Evolutionary conservation across 2,329 filamentous ascomycete species (phyloP).

Genomic region (Nemania abortiva): DNA sequence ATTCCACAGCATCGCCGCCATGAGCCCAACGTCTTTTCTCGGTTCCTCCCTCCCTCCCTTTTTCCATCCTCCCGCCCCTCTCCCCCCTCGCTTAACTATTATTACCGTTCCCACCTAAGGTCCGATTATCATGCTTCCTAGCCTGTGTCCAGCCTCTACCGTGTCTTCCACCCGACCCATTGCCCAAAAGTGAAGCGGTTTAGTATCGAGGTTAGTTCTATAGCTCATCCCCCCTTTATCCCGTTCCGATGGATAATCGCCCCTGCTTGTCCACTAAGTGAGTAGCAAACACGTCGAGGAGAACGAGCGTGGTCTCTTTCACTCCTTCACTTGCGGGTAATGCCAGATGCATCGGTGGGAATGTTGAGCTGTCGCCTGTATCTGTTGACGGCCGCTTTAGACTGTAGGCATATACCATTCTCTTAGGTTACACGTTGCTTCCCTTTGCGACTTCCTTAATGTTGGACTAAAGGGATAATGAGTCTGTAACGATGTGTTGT

Average conservation of each 20-base stretch:
- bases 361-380: conserved; percentile 23
- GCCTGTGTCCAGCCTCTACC: conserved; percentile 31
- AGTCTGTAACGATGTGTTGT: conserved; percentile 31
- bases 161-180: conserved; percentile 31
- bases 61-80: neutral
- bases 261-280: conserved; percentile 13
- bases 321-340: conserved; percentile 7
- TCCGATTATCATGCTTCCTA: conserved; percentile 23
- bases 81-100: conserved; percentile 27
- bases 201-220: conserved; percentile 9
- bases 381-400: conserved; percentile 28
- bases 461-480: conserved; percentile 1
- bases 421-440: conserved; percentile 29
- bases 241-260: conserved; percentile 17
- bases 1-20: conserved; percentile 32
- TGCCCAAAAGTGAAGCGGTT: conserved; percentile 38
- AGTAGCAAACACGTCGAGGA: conserved; percentile 27
- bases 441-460: conserved; percentile 12
- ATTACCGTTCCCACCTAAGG: conserved; percentile 34
- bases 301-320: conserved; percentile 7
- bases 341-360: conserved; percentile 8
- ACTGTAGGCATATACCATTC: conserved; percentile 15
- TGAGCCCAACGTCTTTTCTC: conserved; percentile 35
- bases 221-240: conserved; percentile 11
- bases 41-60: neutral